A percentile compares a stretch with the other conserved stretches of the same genome.
phyloP scores from a whole-genome alignment of 2,329 filamentous ascomycete genomes.

The Neurospora crassa region DNA sequence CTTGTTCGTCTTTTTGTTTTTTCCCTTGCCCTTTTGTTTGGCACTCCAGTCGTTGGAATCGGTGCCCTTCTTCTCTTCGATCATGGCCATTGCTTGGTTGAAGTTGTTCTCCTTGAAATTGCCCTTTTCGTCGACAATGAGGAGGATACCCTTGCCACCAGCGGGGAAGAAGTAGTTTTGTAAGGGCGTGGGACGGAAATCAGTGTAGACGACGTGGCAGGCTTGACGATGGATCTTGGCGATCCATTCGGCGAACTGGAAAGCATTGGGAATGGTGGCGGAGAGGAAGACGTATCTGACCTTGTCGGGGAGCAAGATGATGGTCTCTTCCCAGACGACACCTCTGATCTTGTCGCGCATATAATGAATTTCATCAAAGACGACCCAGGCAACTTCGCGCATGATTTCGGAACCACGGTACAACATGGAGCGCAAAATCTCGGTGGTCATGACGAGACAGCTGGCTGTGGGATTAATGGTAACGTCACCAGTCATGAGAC shows the following conservation, averaged over 20 bases:
- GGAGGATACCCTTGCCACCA: conserved; percentile 82
- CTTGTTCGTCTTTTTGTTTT: conserved; percentile 86
- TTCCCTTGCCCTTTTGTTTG: conserved; percentile 77
- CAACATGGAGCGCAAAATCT: conserved; percentile 97
- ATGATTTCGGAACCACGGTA: conserved; percentile 98
- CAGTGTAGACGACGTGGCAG: conserved; percentile 97
- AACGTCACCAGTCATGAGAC: conserved; percentile 97
- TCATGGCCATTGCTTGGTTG: conserved; percentile 85
- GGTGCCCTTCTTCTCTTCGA: conserved; percentile 78
- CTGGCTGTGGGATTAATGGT: conserved; percentile 98
- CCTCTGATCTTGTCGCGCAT: conserved; percentile 89
- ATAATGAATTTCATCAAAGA: conserved; percentile 99
- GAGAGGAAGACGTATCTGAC: conserved; percentile 98
- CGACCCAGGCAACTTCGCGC: conserved; percentile 96
- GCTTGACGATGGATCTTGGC: conserved; percentile 96
- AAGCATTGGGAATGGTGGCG: conserved; percentile 95
- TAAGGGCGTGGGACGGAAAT: conserved; percentile 91
- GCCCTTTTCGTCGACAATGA: conserved; percentile 95
- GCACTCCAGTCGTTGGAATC: conserved; percentile 72
- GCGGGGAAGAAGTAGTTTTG: conserved; percentile 98
- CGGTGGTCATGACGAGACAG: conserved; percentile 97
- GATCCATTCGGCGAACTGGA: conserved; percentile 99
- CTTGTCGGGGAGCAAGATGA: conserved; percentile 95
- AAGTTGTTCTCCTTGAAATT: conserved; percentile 96
- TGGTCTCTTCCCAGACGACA: conserved; percentile 99